These are phyloP conservation scores for Russula dissimulans DNA, from an alignment of 768 basidiomycete species.

Conservation along the genomic window DNA sequence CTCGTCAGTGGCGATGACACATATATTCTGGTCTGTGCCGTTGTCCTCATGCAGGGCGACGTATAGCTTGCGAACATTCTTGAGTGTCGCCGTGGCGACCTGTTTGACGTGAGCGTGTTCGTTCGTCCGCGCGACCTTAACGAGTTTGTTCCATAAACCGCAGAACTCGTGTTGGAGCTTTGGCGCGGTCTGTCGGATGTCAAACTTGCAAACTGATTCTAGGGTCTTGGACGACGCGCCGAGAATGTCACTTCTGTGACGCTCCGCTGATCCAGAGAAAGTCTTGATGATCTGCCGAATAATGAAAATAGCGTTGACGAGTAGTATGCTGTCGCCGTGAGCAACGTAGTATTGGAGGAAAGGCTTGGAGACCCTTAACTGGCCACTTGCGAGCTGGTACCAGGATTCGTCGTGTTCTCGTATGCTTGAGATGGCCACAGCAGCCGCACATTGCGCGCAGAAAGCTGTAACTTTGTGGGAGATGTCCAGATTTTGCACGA, in stretches of 20 bases:
- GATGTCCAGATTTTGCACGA: neutral
- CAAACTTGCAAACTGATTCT: neutral
- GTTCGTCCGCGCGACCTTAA: neutral
- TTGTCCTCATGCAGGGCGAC: neutral
- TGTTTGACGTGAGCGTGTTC: neutral
- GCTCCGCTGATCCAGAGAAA: neutral
- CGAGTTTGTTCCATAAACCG: neutral
- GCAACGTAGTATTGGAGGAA: neutral
- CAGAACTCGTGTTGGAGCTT: slow-evolving; percentile 1
- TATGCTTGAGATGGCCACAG: neutral
- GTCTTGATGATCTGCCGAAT: neutral
- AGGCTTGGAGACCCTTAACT: neutral
- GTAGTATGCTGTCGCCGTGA: neutral
- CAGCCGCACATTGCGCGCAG: neutral
- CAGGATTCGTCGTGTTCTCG: slow-evolving; percentile 3
- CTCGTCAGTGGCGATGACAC: neutral
- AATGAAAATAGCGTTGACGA: neutral
- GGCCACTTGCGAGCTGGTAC: neutral
- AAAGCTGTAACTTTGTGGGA: neutral
- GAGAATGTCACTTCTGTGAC: neutral
- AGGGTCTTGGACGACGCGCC: neutral
- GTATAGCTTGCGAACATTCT: slow-evolving; percentile 4
- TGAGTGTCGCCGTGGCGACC: neutral
- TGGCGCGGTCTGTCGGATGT: neutral
- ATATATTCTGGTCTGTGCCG: neutral